A percentile compares a stretch with the other conserved stretches of the same genome.
phyloP scores from a whole-genome alignment of 768 basidiomycete genomes.

The Rhodotorula sphaerocarpa region DNA sequence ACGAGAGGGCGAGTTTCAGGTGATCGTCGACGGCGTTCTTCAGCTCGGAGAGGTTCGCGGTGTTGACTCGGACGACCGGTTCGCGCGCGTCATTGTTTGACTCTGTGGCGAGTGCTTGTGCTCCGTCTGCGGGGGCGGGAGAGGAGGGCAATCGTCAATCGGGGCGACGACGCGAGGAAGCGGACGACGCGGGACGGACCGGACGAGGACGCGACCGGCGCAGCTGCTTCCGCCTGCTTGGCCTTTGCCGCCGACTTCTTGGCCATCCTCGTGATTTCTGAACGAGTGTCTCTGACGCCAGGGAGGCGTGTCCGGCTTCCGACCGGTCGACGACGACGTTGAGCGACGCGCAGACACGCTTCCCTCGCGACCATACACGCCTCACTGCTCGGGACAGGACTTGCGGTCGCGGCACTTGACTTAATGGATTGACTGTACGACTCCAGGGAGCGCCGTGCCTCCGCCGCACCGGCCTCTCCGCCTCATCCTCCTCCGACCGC shows the following conservation, averaged over 20 bases:
- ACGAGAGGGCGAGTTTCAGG: slow-evolving; percentile 74
- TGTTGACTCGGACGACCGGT: slow-evolving; percentile 48
- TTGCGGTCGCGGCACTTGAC: no score
- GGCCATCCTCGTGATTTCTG: neutral
- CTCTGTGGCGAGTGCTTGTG: neutral
- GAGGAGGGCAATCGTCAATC: neutral
- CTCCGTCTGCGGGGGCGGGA: neutral
- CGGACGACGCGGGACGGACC: neutral
- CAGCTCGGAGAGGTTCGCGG: slow-evolving; percentile 50
- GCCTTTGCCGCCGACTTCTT: neutral
- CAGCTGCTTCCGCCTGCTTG: neutral
- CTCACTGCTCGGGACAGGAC: no score
- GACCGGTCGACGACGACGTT: no score
- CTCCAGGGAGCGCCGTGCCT: no score
- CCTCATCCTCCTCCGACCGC: no score
- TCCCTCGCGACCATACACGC: no score
- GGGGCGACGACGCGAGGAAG: neutral
- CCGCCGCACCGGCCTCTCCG: no score
- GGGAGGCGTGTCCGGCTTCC: no score
- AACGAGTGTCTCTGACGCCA: no score
- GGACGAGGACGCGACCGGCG: neutral
- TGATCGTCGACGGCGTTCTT: slow-evolving; percentile 69
- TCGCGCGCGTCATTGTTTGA: neutral
- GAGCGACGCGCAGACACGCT: no score
- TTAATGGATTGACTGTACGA: no score